Evolutionary conservation across 768 basidiomycete genomes (phyloP), one percentile per base, ranked within the genome.

Genomic region (Phanerochaete sordida): DNA sequence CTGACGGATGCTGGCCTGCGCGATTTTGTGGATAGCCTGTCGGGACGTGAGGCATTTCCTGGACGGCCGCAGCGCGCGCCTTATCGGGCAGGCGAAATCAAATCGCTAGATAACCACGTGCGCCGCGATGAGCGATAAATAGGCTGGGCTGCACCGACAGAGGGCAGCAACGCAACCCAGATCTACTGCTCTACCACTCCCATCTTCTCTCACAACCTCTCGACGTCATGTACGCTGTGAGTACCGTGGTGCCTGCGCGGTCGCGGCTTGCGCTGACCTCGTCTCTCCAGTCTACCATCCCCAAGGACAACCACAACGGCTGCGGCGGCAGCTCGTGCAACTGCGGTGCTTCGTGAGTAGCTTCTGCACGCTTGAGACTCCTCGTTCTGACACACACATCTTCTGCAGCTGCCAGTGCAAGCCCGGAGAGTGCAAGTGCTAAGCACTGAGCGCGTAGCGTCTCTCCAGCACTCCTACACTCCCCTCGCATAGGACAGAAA

Each of bases 351-450:
- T 72, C 50, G 85, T 84, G 60, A 59, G 73, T 69, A 35, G 30
- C 26, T 2, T 23, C 44, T 30, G 39, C 27, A 12, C 31, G 15
- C 21, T 59, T 47, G 13, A 12, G 24, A 23, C 54, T 15, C 30
- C 3, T 16, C 33, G 39, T 37, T 37, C 21, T 33, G 15, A 55
- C 26, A 57, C 16, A 37, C 62, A 3, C 46, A 57, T 43, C 31
- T 24, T n/a, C 30, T 44, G 13, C 48, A 87, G 85, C 61, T 88
- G 86, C 77, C 59, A 62, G 27, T 87, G 86, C 81, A 79, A 81
- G 74, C 68, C 83, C 53, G 82, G 79, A 56, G 79, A 81, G 62
- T 87, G 85, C 85, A 86, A 86, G 74, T 88, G 84, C 78, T 84
- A 72, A 81, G 63, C 57, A 61, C 59, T 3, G 27, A n/a, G 39